Evolutionary conservation across 768 basidiomycete species (phyloP), one percentile per base, ranked within the genome.

Genomic region (Guyanaporus albipodus): DNA sequence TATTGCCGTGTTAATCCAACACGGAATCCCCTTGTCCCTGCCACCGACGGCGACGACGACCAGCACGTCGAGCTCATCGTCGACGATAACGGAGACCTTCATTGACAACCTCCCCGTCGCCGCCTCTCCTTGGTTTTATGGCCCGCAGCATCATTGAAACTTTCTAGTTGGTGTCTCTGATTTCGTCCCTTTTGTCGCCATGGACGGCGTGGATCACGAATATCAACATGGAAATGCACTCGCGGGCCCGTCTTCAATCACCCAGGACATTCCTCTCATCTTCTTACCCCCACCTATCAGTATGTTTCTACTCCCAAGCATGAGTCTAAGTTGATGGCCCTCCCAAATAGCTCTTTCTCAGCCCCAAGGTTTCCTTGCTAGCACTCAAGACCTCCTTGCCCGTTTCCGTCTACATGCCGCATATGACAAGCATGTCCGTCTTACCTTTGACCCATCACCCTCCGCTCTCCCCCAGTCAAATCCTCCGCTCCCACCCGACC

Each of bases 381-480:
- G 87, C 68, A 89, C 89, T 1, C 80, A 91, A 59, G 88, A 91
- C 67, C 80, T 91, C 42, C 73, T 91, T 46, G 71, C 77, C 36
- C 82, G 83, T 50, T 87, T 91, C 57, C 71, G 77, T 40, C 78
- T 91, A 23, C 74, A 82, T 40, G 56, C 81, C 9, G 81, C 85
- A n/a, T 91, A 91, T 62, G 83, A 89, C 70, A 85, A 82, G 59
- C 85, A 90, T 58, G 88, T 90, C 41, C 75, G 82, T n/a, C 76
- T 80, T 10, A 68, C 70, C 58, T 60, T 28, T 54, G 60, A 61
- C 35, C 24, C 58, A 24, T 40, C 63, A 48, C 62, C 64, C 28
- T 57, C 70, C 42, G 55, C 63, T 19, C 57, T 60, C 29, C 59
- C 62, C 48, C 61, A 56, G 38, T 53, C 64, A 61, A 55, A 62